Evolutionary conservation across 83 land plant species (phyloP).

Genomic region (Thuja plicata): DNA sequence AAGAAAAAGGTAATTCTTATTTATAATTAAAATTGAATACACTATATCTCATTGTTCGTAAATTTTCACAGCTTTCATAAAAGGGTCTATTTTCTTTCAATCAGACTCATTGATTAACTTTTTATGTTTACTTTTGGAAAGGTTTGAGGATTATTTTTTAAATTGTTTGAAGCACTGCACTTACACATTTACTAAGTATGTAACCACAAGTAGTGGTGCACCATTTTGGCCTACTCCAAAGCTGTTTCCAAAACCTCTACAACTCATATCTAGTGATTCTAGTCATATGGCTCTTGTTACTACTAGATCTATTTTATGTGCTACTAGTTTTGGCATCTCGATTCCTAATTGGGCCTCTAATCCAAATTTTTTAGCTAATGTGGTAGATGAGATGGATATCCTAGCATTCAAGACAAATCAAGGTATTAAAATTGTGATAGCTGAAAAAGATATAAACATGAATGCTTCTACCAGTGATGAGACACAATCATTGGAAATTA

Average conservation of each 20-base stretch:
- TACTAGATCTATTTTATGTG: constrained; percentile 80
- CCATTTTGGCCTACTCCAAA: constrained; percentile 96
- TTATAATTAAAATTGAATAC: background rate
- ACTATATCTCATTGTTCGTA: background rate
- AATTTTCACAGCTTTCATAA: background rate
- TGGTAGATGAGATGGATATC: too few relatives aligned
- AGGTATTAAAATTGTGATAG: too few relatives aligned
- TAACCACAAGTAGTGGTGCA: constrained; percentile 73
- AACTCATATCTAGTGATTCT: constrained; percentile 64
- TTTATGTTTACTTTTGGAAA: constrained; percentile 6
- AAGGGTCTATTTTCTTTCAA: background rate
- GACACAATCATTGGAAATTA: too few relatives aligned
- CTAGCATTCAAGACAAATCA: too few relatives aligned
- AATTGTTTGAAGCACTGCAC: constrained; percentile 89
- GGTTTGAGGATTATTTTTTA: constrained; percentile 90
- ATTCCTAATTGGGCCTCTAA: constrained; percentile 79
- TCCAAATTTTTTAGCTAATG: too few relatives aligned
- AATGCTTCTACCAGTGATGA: too few relatives aligned
- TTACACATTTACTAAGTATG: constrained; percentile 88
- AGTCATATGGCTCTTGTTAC: constrained; percentile 67
- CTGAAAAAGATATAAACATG: too few relatives aligned
- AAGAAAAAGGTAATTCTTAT: constrained; percentile 51
- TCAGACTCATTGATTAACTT: background rate
- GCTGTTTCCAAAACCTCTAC: constrained; percentile 82
- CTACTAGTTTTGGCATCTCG: constrained; percentile 78